phyloP scores from a whole-genome alignment of 2,329 filamentous ascomycete species.

The Sarocladiaceae sp. region DNA sequence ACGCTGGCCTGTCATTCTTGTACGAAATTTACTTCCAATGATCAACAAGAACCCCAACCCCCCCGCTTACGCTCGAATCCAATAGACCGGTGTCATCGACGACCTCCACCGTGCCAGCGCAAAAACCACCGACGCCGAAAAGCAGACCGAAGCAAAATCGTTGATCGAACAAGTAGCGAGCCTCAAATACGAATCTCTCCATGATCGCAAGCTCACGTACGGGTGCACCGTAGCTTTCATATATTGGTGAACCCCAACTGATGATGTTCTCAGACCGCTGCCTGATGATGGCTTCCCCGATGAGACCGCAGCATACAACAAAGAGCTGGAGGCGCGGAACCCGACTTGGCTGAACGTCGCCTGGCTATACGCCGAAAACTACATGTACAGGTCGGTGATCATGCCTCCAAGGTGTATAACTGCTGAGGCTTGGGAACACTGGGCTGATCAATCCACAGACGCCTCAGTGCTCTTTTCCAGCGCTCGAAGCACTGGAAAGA shows the following conservation, averaged over 20 bases:
- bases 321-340: conserved; percentile 67
- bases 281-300: conserved; percentile 71
- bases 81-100: conserved; percentile 83
- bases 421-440: no score
- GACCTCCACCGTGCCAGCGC: conserved; percentile 76
- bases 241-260: background rate
- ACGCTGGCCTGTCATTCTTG: conserved; percentile 90
- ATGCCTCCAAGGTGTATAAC: no score
- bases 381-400: conserved; percentile 74
- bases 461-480: conserved; percentile 72
- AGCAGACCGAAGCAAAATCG: conserved; percentile 73
- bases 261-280: conserved; percentile 50
- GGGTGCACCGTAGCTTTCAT: conserved; percentile 16
- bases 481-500: conserved; percentile 75
- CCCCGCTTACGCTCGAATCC: no score
- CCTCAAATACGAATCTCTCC: conserved; percentile 93
- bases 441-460: conserved; percentile 35
- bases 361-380: conserved; percentile 93
- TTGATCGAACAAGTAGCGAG: conserved; percentile 73
- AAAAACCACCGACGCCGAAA: conserved; percentile 53
- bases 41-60: background rate
- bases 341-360: conserved; percentile 77
- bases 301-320: conserved; percentile 79
- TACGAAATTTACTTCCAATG: conserved; percentile 36
- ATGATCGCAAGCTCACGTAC: conserved; percentile 73